A percentile compares a stretch with the other conserved stretches of the same genome.
Conservation (phyloP, 2,329 filamentous ascomycete species). For the Parascedosporium putredinis region DNA sequence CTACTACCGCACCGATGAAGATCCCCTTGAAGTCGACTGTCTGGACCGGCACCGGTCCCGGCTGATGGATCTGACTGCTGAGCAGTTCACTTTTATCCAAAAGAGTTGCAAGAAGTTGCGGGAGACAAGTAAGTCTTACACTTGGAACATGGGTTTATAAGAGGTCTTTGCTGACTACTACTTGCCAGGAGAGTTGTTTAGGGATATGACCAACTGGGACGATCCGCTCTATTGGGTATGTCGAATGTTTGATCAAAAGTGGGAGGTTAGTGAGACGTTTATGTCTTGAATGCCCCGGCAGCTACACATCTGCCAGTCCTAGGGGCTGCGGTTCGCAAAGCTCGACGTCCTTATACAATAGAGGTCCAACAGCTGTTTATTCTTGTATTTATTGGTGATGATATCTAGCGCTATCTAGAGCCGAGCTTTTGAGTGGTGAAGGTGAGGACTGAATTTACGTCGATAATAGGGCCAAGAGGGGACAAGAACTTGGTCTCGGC, state of each 20-base stretch:
- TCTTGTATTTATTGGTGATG: too few relatives aligned
- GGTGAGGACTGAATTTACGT: too few relatives aligned
- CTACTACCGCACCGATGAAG: conserved; percentile 32
- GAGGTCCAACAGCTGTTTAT: too few relatives aligned
- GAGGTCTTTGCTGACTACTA: background rate
- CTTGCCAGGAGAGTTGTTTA: background rate
- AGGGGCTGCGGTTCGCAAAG: too few relatives aligned
- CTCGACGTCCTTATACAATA: too few relatives aligned
- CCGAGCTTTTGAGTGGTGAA: too few relatives aligned
- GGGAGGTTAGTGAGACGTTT: conserved; percentile 19
- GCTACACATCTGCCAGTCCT: too few relatives aligned
- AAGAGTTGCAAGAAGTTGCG: conserved; percentile 18
- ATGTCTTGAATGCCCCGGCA: too few relatives aligned
- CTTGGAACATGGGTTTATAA: background rate
- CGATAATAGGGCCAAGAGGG: too few relatives aligned
- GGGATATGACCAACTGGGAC: conserved; percentile 20
- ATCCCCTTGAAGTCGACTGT: conserved; percentile 19
- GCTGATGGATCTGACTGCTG: conserved; percentile 18
- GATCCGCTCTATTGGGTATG: conserved; percentile 33
- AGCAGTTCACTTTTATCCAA: conserved; percentile 24
- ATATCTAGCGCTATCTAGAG: too few relatives aligned
- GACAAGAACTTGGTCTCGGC: too few relatives aligned
- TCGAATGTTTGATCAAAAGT: conserved; percentile 33
- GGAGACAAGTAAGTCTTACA: conserved; percentile 14
- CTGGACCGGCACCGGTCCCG: conserved; percentile 17